Conservation (phyloP, 2,329 filamentous ascomycete species). For the Fusarium globosum region DNA sequence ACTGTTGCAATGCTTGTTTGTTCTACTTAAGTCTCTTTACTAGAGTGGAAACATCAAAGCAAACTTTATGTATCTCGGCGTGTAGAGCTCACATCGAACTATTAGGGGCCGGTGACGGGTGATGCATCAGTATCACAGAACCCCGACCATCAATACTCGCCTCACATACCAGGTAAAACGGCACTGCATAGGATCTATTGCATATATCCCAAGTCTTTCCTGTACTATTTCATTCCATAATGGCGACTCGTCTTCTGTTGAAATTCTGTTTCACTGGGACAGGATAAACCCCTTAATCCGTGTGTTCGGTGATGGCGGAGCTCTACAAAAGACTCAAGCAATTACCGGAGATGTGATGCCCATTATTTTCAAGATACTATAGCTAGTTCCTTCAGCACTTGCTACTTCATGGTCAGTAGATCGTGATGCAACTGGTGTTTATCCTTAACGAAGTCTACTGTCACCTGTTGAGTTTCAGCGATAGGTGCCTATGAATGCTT, state of each 20-base stretch:
- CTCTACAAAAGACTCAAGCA: neutral
- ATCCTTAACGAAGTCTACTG: neutral
- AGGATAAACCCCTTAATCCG: neutral
- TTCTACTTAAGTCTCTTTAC: neutral
- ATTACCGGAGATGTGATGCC: neutral
- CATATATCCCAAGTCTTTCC: neutral
- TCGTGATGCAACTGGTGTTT: neutral
- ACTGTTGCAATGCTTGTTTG: neutral
- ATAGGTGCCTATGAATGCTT: neutral
- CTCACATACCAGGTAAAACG: neutral
- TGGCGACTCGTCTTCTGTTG: no score
- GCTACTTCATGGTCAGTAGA: fast-evolving
- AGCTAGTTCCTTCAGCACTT: fast-evolving
- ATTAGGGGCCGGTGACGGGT: neutral
- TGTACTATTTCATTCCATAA: neutral
- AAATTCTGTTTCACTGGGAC: neutral
- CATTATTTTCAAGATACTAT: no score
- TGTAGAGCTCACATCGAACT: neutral
- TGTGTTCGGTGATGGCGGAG: no score
- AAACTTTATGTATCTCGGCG: no score
- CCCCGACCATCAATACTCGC: neutral
- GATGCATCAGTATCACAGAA: neutral
- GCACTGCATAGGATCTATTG: neutral
- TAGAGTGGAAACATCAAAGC: neutral
- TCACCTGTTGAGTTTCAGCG: neutral